Conservation (phyloP, 805 yeast species). For the Saccharomycopsis fodiens region DNA sequence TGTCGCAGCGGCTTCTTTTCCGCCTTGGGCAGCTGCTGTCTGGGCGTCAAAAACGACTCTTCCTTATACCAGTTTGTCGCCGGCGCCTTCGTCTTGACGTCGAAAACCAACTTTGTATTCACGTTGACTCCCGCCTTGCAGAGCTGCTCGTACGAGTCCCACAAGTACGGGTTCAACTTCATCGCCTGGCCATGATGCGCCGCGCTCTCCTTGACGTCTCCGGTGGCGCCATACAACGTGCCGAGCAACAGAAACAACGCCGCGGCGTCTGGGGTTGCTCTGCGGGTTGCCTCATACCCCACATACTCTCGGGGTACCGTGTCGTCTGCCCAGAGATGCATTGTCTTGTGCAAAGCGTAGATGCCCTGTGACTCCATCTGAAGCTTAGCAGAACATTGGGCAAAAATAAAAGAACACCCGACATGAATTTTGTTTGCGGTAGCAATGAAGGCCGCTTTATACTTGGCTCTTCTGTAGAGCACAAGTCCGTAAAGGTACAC, state of each 20-base stretch:
- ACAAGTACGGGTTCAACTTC: constrained; percentile 67
- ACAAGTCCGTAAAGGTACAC: constrained; percentile 65
- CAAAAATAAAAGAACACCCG: constrained; percentile 74
- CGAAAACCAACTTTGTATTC: constrained; percentile 47
- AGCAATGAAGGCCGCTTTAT: constrained; percentile 53
- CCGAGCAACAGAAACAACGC: constrained; percentile 65
- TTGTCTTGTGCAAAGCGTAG: constrained; percentile 35
- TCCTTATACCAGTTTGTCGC: constrained; percentile 15
- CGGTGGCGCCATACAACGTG: constrained; percentile 49
- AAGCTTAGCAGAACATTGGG: constrained; percentile 53
- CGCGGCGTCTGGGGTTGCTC: constrained; percentile 55
- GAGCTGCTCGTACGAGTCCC: constrained; percentile 79
- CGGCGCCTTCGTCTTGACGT: neutral
- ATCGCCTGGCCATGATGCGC: constrained; percentile 63
- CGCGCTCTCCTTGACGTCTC: constrained; percentile 58
- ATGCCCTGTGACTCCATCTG: constrained; percentile 57
- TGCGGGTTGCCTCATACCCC: constrained; percentile 33
- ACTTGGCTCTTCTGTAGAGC: constrained; percentile 49
- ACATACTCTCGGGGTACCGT: constrained; percentile 11
- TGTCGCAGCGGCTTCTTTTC: constrained; percentile 28
- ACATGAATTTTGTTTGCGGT: constrained; percentile 44
- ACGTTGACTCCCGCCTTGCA: constrained; percentile 66
- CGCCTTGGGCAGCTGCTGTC: constrained; percentile 27
- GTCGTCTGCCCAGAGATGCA: constrained; percentile 30
- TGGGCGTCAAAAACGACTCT: constrained; percentile 35